These are phyloP conservation scores for Dipodascus geniculatus DNA, from an alignment of 805 yeast species.

Conservation along the genomic window DNA sequence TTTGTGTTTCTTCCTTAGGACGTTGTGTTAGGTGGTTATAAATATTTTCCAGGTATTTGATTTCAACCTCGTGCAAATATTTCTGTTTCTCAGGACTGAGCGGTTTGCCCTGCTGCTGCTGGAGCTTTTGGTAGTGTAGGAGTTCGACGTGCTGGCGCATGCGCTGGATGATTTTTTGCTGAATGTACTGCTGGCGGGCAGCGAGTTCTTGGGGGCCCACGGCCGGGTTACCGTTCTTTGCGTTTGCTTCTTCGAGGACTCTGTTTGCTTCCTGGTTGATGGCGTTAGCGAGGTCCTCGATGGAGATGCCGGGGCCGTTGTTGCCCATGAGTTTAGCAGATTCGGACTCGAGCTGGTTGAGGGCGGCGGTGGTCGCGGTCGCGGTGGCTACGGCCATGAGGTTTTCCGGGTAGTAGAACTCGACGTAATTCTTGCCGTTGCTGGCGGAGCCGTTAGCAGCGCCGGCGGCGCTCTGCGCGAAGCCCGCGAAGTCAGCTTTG, in stretches of 20 bases:
- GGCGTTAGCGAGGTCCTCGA: neutral
- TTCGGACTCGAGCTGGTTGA: neutral
- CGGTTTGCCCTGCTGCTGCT: neutral
- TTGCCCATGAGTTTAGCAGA: neutral
- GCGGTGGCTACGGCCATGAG: neutral
- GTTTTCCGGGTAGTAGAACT: neutral
- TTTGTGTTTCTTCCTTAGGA: neutral
- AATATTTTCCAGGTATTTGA: neutral
- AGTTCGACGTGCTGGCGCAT: neutral
- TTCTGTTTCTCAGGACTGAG: neutral
- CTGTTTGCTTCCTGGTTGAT: neutral
- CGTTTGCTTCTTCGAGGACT: neutral
- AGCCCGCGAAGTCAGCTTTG: neutral
- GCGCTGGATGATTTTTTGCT: neutral
- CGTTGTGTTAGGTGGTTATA: neutral
- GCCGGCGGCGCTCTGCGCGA: neutral
- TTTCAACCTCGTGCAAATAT: neutral
- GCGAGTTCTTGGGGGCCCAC: constrained; percentile 1
- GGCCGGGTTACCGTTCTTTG: neutral
- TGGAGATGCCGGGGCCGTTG: neutral
- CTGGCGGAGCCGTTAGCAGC: neutral
- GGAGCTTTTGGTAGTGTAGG: neutral
- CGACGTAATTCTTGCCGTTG: neutral
- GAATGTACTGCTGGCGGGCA: neutral
- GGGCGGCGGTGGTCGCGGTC: neutral